A percentile compares a stretch with the other conserved stretches of the same genome.
Conservation (phyloP, 306 rosid genomes). For the Medicago lupulina region DNA sequence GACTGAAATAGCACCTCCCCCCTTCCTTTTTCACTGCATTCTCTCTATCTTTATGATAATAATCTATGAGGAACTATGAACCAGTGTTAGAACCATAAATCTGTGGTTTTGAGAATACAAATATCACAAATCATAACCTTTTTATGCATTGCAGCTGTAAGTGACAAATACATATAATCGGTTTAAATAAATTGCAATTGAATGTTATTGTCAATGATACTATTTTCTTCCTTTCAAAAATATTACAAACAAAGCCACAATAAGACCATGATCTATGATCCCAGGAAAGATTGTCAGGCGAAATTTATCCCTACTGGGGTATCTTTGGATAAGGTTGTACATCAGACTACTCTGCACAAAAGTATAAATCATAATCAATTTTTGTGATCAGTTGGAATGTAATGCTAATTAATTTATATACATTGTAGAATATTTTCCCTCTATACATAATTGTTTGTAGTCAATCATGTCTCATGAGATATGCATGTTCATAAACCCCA, state of each 20-base stretch:
- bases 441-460: not conserved
- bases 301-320: conserved; percentile 71
- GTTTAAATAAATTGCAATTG: conserved; percentile 9
- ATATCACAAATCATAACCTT: conserved; percentile 14
- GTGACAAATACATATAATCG: conserved; percentile 4
- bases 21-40: not conserved
- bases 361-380: conserved; percentile 1
- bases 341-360: conserved; percentile 82
- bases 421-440: not conserved
- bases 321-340: conserved; percentile 76
- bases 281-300: conserved; percentile 81
- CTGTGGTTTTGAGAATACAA: not conserved
- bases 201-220: conserved; percentile 18
- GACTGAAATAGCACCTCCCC: no score
- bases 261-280: conserved; percentile 55
- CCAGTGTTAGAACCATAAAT: not conserved
- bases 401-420: conserved; percentile 1
- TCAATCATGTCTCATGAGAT: conserved; percentile 16
- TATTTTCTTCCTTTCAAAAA: conserved; percentile 68
- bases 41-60: not conserved
- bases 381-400: not conserved
- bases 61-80: not conserved
- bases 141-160: conserved; percentile 31
- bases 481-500: not conserved
- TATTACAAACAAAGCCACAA: conserved; percentile 73